Evolutionary conservation across 164 flowering plant genomes (phyloP), one percentile per base, ranked within the genome.

Genomic region (Aristolochia fimbriata): DNA sequence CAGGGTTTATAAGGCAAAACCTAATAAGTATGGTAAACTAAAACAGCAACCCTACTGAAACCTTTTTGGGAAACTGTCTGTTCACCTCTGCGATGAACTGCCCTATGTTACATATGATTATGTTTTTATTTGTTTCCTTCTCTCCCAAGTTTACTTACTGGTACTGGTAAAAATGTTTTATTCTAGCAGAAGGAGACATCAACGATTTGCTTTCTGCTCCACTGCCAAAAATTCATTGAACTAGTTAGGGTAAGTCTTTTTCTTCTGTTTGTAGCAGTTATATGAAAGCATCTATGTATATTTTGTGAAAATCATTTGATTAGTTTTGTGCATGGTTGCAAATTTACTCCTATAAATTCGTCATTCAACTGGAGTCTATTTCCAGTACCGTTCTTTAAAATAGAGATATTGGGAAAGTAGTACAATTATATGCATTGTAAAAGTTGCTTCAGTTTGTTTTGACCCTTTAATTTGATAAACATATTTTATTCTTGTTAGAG

Each of bases 151-250:
- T 52, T 52, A 16, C 56, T 54, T 20, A 0, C 19, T 54, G 56
- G 24, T 5, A 22, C 16, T 54, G 31, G 17, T 20, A 54, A 24
- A 54, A 19, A n/a, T n/a, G n/a, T 20, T 7, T 73, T 62, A 47
- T 15, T 56, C 71, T 2, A 82, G 81, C 89, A 94, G 99, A 81
- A 84, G 69, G 87, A 79, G 25, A 80, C 65, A 62, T 85, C 96
- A 62, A 74, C 80, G 49, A 76, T 83, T 46, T 90, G 92, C 79
- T 88, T 91, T 72, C 72, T 88, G 57, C 91, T 94, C 59, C 91
- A 87, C 64, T 80, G 91, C 75, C 99, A 94, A 68, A 85, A 87
- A 59, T 94, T 94, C 58, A 85, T 94, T 53, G 99, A 94, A 73
- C 77, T 94, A 54, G 89, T 88, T 58, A 84, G 92, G 95, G 99